A percentile compares a stretch with the other conserved stretches of the same genome.
Evolutionary conservation across 2,329 filamentous ascomycete genomes (phyloP).

Genomic region (Claviceps fusiformis): DNA sequence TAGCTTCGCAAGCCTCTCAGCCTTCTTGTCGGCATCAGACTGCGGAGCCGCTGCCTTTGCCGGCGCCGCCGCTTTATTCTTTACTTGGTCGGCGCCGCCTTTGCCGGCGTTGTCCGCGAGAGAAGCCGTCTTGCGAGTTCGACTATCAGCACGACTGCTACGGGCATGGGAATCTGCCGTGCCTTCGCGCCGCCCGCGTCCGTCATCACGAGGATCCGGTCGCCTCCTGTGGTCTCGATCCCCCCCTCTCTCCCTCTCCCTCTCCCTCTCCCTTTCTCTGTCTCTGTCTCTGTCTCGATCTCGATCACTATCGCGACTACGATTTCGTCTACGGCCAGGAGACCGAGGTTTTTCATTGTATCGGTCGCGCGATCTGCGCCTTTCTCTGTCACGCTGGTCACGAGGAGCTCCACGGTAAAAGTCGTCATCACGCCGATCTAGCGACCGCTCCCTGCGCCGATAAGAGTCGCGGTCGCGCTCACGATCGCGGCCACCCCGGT

Average conservation of each 20-base stretch:
- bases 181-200: conserved; percentile 50
- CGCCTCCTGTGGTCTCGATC: conserved; percentile 54
- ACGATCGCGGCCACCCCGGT: conserved; percentile 26
- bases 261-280: not conserved
- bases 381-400: conserved; percentile 42
- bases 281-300: conserved; percentile 30
- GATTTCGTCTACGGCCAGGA: conserved; percentile 43
- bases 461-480: conserved; percentile 36
- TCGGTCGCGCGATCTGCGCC: conserved; percentile 50
- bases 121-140: conserved; percentile 37
- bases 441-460: conserved; percentile 56
- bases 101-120: conserved; percentile 31
- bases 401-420: conserved; percentile 47
- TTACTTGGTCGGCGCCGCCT: conserved; percentile 46
- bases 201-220: conserved; percentile 59
- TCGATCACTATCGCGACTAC: conserved; percentile 43
- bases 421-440: conserved; percentile 54
- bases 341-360: conserved; percentile 46
- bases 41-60: conserved; percentile 34
- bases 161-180: conserved; percentile 58
- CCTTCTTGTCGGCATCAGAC: conserved; percentile 60
- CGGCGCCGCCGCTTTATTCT: conserved; percentile 28
- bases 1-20: conserved; percentile 65
- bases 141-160: conserved; percentile 52
- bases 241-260: conserved; percentile 27